A percentile compares a stretch with the other conserved stretches of the same genome.
These are phyloP conservation scores for Paratinospora sagittata DNA, from an alignment of 164 flowering plant genomes.

Conservation along the genomic window DNA sequence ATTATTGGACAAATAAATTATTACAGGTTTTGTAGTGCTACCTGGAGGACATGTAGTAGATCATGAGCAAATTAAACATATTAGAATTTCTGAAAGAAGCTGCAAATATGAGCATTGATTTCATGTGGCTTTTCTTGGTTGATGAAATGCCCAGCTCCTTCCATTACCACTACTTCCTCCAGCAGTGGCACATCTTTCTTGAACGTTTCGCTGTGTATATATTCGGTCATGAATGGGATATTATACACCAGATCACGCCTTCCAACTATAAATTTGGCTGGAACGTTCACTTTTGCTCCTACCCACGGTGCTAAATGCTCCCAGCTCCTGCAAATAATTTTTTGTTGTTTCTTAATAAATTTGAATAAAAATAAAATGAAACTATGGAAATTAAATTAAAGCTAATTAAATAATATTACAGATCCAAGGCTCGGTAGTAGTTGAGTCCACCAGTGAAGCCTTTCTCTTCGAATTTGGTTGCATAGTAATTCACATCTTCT, in stretches of 20 bases:
- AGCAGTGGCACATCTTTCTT: too few relatives aligned
- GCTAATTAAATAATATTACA: constrained; percentile 30
- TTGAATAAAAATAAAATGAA: too few relatives aligned
- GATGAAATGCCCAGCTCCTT: too few relatives aligned
- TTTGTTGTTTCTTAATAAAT: too few relatives aligned
- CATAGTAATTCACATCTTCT: constrained; percentile 49
- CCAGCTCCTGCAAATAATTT: constrained; percentile 22
- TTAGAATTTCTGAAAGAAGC: constrained; percentile 23
- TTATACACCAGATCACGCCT: constrained; percentile 23
- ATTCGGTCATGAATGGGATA: constrained; percentile 6
- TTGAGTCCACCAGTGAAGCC: constrained; percentile 78
- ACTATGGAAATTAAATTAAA: too few relatives aligned
- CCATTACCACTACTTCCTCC: too few relatives aligned
- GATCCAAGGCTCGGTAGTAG: constrained; percentile 52
- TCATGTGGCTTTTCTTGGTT: too few relatives aligned
- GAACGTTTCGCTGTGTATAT: too few relatives aligned
- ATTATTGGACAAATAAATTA: too few relatives aligned
- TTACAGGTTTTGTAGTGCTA: not conserved
- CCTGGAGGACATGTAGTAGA: too few relatives aligned
- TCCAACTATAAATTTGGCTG: constrained; percentile 28
- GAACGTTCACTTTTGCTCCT: constrained; percentile 26
- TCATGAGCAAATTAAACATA: not conserved
- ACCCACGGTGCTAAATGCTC: constrained; percentile 32
- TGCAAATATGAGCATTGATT: constrained; percentile 29
- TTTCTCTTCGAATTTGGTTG: constrained; percentile 31